Evolutionary conservation across 2,329 filamentous ascomycete genomes (phyloP).

Genomic region (Macrophomina pseudophaseolina): DNA sequence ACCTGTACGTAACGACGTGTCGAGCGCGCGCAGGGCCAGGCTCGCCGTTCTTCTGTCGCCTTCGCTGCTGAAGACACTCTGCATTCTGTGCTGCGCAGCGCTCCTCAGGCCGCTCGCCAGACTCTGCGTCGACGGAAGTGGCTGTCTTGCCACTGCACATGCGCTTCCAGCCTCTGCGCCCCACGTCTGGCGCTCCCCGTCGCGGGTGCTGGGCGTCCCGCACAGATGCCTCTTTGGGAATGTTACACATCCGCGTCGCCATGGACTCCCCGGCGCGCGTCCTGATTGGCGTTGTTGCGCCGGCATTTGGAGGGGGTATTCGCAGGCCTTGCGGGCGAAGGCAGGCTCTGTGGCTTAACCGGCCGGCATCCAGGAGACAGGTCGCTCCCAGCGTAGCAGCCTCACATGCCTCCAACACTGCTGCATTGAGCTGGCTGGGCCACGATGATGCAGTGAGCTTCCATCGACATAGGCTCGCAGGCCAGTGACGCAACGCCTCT

Average conservation of each 20-base stretch:
- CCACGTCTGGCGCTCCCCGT: slow-evolving; percentile 13
- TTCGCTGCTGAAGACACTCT: slow-evolving; percentile 2
- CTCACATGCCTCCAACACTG: slow-evolving; percentile 10
- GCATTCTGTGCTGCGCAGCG: slow-evolving; percentile 3
- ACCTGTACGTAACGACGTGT: slow-evolving; percentile 23
- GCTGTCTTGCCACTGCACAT: slow-evolving; percentile 18
- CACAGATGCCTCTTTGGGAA: slow-evolving; percentile 22
- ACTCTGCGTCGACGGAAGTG: background rate
- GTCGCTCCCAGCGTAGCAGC: slow-evolving; percentile 5
- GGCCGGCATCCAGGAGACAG: slow-evolving; percentile 16
- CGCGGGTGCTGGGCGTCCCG: slow-evolving; percentile 14
- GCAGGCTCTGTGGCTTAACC: slow-evolving; percentile 19
- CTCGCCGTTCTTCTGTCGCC: slow-evolving; percentile 10
- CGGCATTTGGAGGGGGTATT: slow-evolving; percentile 7
- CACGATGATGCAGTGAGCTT: slow-evolving; percentile 15
- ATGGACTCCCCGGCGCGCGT: background rate
- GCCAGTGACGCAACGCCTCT: slow-evolving; percentile 17
- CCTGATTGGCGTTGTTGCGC: slow-evolving; percentile 1
- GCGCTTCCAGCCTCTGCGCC: slow-evolving; percentile 4
- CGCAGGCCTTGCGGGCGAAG: slow-evolving; percentile 13
- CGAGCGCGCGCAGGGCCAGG: background rate
- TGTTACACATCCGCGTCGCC: slow-evolving; percentile 17
- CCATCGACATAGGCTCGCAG: slow-evolving; percentile 7
- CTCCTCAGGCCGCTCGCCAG: background rate
- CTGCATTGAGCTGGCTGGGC: background rate